These are phyloP conservation scores for Neurospora africana DNA, from an alignment of 495 filamentous ascomycete genomes.

Conservation along the genomic window DNA sequence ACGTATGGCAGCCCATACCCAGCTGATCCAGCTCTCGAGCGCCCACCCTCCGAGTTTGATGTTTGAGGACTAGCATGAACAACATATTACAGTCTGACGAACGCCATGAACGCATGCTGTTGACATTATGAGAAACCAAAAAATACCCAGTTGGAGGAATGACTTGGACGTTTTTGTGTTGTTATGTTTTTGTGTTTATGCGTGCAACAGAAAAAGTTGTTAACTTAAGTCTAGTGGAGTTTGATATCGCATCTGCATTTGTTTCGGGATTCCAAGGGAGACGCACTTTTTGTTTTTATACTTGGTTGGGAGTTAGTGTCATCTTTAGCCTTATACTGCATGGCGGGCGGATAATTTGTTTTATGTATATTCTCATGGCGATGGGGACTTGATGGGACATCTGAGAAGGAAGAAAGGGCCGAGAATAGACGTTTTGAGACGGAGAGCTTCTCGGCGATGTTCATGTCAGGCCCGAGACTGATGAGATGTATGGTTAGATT, in stretches of 20 bases:
- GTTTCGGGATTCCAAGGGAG: neutral
- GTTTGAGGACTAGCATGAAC: conserved; percentile 1
- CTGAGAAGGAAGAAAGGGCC: no score
- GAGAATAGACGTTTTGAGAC: neutral
- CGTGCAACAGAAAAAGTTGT: neutral
- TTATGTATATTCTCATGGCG: neutral
- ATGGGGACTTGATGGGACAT: neutral
- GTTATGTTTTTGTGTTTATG: neutral
- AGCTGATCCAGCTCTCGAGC: conserved; percentile 10
- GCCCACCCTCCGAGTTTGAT: conserved; percentile 10
- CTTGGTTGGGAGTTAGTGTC: neutral
- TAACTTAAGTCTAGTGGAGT: neutral
- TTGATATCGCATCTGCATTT: neutral
- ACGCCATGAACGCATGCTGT: neutral
- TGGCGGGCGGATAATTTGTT: neutral
- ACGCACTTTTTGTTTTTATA: neutral
- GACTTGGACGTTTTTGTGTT: neutral
- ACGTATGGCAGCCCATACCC: conserved; percentile 7
- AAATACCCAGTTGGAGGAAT: neutral
- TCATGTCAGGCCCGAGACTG: neutral
- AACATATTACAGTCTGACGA: neutral
- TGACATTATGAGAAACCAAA: neutral
- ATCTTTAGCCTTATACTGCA: neutral
- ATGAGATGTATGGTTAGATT: neutral
- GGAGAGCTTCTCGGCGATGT: neutral